phyloP scores from a whole-genome alignment of 208 protist genomes.

The Phytomonas sp. region DNA sequence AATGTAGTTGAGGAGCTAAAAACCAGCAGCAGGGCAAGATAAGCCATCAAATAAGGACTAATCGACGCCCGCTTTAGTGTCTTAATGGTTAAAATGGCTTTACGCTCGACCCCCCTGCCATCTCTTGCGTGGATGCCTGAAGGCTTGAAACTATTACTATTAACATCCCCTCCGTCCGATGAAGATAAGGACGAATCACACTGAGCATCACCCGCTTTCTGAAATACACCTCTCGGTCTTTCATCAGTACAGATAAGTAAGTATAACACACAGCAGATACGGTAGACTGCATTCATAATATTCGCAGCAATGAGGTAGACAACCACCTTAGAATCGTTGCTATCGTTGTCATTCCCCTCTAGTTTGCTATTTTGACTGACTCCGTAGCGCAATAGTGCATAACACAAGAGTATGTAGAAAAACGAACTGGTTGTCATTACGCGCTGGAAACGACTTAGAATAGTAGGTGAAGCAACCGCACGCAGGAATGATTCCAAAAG shows the following conservation, averaged over 20 bases:
- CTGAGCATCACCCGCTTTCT: not conserved
- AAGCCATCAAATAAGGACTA: not conserved
- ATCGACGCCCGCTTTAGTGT: not conserved
- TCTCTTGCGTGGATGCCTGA: not conserved
- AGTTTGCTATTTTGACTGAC: not conserved
- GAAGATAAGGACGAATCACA: not conserved
- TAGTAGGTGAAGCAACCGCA: constrained; percentile 29
- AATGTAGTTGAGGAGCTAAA: not conserved
- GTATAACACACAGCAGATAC: not conserved
- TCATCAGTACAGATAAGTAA: not conserved
- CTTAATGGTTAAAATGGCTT: not conserved
- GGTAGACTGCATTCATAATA: not conserved
- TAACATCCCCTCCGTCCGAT: not conserved
- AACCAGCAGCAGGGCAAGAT: not conserved
- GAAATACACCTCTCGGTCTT: not conserved
- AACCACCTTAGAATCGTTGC: not conserved
- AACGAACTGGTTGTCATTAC: constrained; percentile 40
- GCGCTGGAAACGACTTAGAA: constrained; percentile 35
- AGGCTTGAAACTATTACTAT: not conserved
- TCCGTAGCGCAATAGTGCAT: constrained; percentile 18
- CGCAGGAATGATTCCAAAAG: constrained; percentile 81
- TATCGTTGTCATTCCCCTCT: not conserved
- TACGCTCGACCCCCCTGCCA: too few relatives aligned
- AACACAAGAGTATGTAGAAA: constrained; percentile 51
- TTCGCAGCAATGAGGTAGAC: constrained; percentile 4